Percentiles rank a stretch among this genome's conserved stretches.
phyloP scores from a whole-genome alignment of 2,329 filamentous ascomycete genomes.

The Pseudopithomyces maydicus region DNA sequence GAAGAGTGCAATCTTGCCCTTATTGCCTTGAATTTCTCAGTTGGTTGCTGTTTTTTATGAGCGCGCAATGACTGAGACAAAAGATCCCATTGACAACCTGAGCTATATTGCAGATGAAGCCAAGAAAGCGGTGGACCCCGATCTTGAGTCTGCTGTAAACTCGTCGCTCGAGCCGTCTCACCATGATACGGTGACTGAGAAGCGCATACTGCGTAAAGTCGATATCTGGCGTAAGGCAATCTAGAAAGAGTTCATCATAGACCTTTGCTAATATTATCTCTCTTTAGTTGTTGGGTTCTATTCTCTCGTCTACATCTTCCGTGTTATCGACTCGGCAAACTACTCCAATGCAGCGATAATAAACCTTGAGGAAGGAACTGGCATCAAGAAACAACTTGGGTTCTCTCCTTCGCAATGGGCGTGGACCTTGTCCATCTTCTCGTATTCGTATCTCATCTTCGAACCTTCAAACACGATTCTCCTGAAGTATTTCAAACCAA shows the following conservation, averaged over 20 bases:
- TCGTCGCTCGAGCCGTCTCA: background rate
- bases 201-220: conserved; percentile 27
- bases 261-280: background rate
- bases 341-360: conserved; percentile 42
- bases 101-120: conserved; percentile 12
- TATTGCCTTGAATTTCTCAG: background rate
- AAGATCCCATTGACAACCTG: conserved; percentile 3
- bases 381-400: conserved; percentile 40
- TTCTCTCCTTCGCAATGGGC: conserved; percentile 35
- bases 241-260: too few relatives aligned
- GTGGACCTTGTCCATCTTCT: conserved; percentile 39
- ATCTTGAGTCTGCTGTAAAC: conserved; percentile 8
- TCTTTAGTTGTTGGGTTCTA: conserved; percentile 33
- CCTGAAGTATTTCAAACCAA: conserved; percentile 22
- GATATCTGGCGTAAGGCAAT: conserved; percentile 21
- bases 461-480: conserved; percentile 30
- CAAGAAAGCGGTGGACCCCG: background rate
- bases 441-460: conserved; percentile 37
- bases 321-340: conserved; percentile 35
- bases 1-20: background rate
- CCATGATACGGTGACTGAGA: conserved; percentile 11
- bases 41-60: background rate
- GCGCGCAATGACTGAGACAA: conserved; percentile 11
- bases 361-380: conserved; percentile 38
- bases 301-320: conserved; percentile 36